Percentiles rank a stretch among this genome's conserved stretches.
phyloP scores from a whole-genome alignment of 2,329 filamentous ascomycete species.

The Claviceps monticola region DNA sequence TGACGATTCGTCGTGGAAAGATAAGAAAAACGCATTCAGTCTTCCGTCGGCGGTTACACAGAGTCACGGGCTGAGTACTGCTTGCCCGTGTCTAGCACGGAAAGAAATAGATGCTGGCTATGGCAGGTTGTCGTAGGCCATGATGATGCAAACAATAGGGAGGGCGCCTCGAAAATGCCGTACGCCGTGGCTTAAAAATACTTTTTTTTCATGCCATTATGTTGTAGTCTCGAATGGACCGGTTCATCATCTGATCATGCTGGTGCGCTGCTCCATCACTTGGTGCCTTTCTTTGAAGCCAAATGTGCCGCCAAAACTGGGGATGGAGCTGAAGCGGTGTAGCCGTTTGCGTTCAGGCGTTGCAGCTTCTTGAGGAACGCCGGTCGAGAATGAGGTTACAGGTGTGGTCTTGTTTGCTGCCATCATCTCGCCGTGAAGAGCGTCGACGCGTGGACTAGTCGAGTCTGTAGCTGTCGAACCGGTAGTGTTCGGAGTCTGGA shows the following conservation, averaged over 20 bases:
- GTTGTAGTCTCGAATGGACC: neutral
- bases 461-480: conserved; percentile 37
- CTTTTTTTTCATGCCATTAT: neutral
- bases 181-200: neutral
- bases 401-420: conserved; percentile 12
- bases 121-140: neutral
- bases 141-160: neutral
- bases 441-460: conserved; percentile 21
- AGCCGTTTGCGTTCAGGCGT: conserved; percentile 31
- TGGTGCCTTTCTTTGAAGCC: conserved; percentile 19
- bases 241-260: conserved; percentile 21
- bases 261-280: conserved; percentile 28
- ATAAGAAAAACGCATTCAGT: neutral
- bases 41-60: neutral
- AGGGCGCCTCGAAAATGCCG: neutral
- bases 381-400: conserved; percentile 8
- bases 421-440: conserved; percentile 21
- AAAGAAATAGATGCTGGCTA: neutral
- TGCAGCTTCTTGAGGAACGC: conserved; percentile 13
- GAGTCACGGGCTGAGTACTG: neutral
- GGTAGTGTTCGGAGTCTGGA: conserved; percentile 48
- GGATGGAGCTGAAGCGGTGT: conserved; percentile 42
- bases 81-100: neutral
- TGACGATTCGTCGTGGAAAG: neutral
- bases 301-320: conserved; percentile 33